phyloP scores from a whole-genome alignment of 257 asterid species.

The Parsonsia alboflavescens region DNA sequence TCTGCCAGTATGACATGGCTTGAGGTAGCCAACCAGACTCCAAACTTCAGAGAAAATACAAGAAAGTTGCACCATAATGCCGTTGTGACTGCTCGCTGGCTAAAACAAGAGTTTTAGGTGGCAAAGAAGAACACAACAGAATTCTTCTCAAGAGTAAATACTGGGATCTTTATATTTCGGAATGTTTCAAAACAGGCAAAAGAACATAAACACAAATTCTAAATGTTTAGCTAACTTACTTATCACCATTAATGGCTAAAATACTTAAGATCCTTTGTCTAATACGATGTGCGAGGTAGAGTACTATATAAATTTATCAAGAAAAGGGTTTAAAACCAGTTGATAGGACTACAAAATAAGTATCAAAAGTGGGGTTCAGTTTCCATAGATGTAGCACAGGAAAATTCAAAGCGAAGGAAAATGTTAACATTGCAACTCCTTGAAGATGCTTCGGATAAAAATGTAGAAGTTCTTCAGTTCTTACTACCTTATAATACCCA shows the following conservation, averaged over 20 bases:
- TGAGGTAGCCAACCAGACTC: slow-evolving; percentile 86
- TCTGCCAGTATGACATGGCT: slow-evolving; percentile 97
- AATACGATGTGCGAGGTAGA: neutral
- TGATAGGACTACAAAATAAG: neutral
- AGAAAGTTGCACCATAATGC: slow-evolving; percentile 97
- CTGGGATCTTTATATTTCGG: neutral
- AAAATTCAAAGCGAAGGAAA: neutral
- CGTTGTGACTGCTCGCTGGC: slow-evolving; percentile 95
- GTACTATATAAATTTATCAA: neutral
- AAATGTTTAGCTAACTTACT: slow-evolving; percentile 2
- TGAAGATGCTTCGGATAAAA: neutral
- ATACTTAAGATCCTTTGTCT: neutral
- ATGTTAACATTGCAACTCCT: neutral
- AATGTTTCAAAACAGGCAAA: neutral
- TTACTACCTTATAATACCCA: neutral
- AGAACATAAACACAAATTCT: neutral
- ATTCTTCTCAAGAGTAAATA: neutral
- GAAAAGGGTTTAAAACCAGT: neutral
- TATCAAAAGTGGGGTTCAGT: neutral
- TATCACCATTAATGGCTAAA: neutral
- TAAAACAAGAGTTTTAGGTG: slow-evolving; percentile 30
- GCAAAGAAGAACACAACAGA: slow-evolving; percentile 14
- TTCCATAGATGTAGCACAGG: neutral
- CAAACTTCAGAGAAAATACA: slow-evolving; percentile 91
- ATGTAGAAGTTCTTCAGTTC: neutral